phyloP scores from a whole-genome alignment of 768 basidiomycete genomes.

The Dioszegia crocea region DNA sequence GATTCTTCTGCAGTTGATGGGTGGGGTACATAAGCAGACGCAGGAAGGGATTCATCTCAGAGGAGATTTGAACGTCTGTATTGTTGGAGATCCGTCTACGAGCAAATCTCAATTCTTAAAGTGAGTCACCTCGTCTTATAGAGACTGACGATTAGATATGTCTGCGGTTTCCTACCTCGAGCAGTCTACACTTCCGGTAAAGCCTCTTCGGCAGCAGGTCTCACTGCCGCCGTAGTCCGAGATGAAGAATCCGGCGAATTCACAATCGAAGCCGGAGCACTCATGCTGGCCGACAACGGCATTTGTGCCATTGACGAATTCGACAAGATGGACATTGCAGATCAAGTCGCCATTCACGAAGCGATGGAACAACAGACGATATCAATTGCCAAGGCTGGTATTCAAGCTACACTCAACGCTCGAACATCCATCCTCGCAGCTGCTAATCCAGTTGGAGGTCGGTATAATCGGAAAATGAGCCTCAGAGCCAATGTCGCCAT shows the following conservation, averaged over 20 bases:
- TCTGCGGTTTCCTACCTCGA: constrained; percentile 95
- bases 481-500: constrained; percentile 90
- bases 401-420: constrained; percentile 96
- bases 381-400: constrained; percentile 98
- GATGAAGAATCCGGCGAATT: constrained; percentile 99
- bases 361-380: constrained; percentile 99
- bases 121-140: constrained; percentile 55
- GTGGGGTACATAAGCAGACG: constrained; percentile 96
- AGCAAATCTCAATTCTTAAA: constrained; percentile 99
- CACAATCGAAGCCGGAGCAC: constrained; percentile 96
- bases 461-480: constrained; percentile 91
- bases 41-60: constrained; percentile 95
- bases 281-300: constrained; percentile 99
- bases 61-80: constrained; percentile 97
- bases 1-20: constrained; percentile 90
- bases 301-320: constrained; percentile 99
- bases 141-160: constrained; percentile 61
- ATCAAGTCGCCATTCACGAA: constrained; percentile 99
- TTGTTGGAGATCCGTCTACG: constrained; percentile 93
- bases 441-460: constrained; percentile 93
- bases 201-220: constrained; percentile 96
- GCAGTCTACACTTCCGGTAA: constrained; percentile 99
- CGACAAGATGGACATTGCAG: constrained; percentile 99
- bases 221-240: constrained; percentile 95
- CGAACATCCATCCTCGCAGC: constrained; percentile 96